Evolutionary conservation across 176 grass and related monocot species (phyloP), one percentile per base, ranked within the genome.

Genomic region (Triticum urartu): DNA sequence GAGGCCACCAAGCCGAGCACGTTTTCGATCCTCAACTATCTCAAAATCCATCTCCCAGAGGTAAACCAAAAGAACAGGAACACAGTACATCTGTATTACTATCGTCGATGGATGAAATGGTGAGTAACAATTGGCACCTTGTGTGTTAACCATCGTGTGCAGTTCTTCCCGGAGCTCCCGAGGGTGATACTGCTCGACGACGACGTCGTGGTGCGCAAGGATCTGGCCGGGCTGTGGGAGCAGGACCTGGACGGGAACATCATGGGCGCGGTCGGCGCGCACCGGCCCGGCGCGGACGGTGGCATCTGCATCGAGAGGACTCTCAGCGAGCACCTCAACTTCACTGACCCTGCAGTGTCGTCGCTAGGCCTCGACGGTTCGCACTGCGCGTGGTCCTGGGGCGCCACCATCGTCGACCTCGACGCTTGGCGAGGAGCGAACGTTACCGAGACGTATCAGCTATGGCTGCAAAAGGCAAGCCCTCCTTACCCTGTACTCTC

Each of bases 21-120:
- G 52, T 92, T 95, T 75, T 98, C 91, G 30, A 78, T 90, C 6
- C 83, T 99, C 52, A 96, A 96, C 87, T 99, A 99, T 74, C 76
- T 99, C 60, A 94, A 91, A 83, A 94, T 99, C 52, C 94, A 99
- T 94, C 94, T 99, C 32, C 94, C 97, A 15, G 90, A 93, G 92
- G 97, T 99, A 90, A 94, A 60, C 8, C 26, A 14, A 58, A 58
- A 1, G 5, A 52, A 52, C 47, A 15, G 47, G 13, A 56, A 56
- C 6, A 56, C 14, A 6, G 3, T 39, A 39, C 38, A 35, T 35
- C 8, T 54, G 14, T 56, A 58, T 58, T 58, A 58, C 18, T 58
- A 21, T 0, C 54, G 54, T 87, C 64, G 62, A 24, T 75, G 74
- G 66, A 3, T 20, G 26, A 79, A 80, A 30, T 78, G 6, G 1